Evolutionary conservation across 139 green algal genomes (phyloP).

Genomic region (Zygnema cylindricum): DNA sequence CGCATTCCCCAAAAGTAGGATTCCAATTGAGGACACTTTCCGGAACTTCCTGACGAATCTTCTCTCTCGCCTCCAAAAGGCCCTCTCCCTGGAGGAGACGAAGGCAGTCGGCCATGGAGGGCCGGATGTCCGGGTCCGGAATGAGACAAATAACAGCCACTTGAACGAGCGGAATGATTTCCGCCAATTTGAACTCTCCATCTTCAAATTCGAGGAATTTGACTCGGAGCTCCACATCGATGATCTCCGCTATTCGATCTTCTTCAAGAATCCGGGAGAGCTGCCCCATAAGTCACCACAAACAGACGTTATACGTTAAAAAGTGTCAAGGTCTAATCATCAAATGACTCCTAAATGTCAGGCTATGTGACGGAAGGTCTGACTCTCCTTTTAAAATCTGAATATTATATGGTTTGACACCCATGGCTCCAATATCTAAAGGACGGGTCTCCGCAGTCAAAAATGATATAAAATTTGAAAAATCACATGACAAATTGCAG

Average conservation of each 20-base stretch:
- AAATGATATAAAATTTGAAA: too few species aligned
- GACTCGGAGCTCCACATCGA: neutral
- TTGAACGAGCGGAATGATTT: neutral
- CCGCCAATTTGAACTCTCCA: slow-evolving; percentile 8
- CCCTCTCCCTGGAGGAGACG: neutral
- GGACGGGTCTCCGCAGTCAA: too few species aligned
- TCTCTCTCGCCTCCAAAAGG: neutral
- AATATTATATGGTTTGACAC: too few species aligned
- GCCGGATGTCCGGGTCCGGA: neutral
- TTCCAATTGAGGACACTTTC: neutral
- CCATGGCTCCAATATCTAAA: too few species aligned
- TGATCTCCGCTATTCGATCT: neutral
- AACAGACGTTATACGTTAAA: too few species aligned
- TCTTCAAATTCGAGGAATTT: neutral
- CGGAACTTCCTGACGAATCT: neutral
- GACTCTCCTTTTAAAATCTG: too few species aligned
- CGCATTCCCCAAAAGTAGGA: neutral
- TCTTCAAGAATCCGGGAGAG: neutral
- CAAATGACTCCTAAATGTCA: too few species aligned
- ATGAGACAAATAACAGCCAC: neutral
- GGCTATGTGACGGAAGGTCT: too few species aligned
- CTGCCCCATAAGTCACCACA: slow-evolving; percentile 8
- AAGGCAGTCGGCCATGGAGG: slow-evolving; percentile 14
- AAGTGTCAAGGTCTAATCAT: too few species aligned
- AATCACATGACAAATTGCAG: too few species aligned